Base-by-base conservation (phyloP, 192 early-diverging fungal genomes). In the Kappamyces sp. region DNA sequence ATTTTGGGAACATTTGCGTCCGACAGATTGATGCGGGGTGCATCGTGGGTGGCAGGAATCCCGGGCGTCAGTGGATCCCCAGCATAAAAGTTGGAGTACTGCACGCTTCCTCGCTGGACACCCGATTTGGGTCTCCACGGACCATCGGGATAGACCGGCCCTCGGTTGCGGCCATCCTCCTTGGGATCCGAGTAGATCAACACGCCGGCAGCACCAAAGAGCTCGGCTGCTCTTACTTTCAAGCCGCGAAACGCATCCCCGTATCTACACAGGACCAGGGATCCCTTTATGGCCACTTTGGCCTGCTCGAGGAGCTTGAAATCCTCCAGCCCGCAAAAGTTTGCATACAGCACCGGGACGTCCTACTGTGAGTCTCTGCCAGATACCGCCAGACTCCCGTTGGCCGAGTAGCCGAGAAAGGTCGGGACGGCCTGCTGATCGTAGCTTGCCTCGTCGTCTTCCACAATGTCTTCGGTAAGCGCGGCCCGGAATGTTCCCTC, bases 51-150 rank as follows among this genome's bases (percentile, higher is more conserved):
- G 1, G 84, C 62, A 6, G 84, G 66, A 43, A 76, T 70, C 3
- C 78, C 80, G 0, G 84, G 84, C 1, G 84, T 86, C 36, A 85
- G 63, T 8, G 84, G 82, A 46, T 84, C 84, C 7, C 83, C 83
- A 0, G 77, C 67, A 34, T 75, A 74, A 3, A 70, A 34, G 2
- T 68, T 47, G 8, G 76, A 45, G 5, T 69, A 71, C 58, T 69
- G 64, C 1, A 79, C 83, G 2, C 75, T 73, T 22, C 80, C 84
- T 11, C 78, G 69, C 54, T 80, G 76, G 15, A 83, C 63, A 11
- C 73, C 77, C 5, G 77, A 70, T 40, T 70, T 59, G 34, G 81
- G 69, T 5, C 84, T 71, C 81, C 76, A 81, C 11, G 83, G 80
- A 0, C 80, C 83, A 1, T 70, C 64, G 1, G 81, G 81, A 45